Conservation (phyloP, 2,329 filamentous ascomycete species). For the Phialocephala subalpina region DNA sequence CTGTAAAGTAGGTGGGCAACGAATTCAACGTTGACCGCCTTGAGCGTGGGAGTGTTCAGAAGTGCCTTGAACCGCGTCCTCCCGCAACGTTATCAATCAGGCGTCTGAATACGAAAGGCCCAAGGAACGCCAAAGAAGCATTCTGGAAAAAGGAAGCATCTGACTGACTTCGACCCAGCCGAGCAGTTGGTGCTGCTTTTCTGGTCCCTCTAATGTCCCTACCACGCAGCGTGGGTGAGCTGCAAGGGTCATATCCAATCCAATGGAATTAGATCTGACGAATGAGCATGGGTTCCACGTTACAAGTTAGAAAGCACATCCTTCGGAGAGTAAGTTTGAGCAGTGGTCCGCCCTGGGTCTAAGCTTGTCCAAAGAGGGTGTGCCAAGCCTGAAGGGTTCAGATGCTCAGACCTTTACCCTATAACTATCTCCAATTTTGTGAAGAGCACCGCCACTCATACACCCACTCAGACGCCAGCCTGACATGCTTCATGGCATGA, state of each 20-base stretch:
- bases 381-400: conserved; percentile 8
- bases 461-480: background rate
- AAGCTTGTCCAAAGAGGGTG: conserved; percentile 10
- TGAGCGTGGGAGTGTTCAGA: background rate
- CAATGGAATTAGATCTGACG: background rate
- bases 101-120: conserved; percentile 3
- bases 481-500: conserved; percentile 8
- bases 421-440: background rate
- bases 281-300: conserved; percentile 3
- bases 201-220: too few species aligned
- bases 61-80: background rate
- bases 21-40: background rate
- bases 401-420: conserved; percentile 3
- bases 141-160: conserved; percentile 2
- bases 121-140: conserved; percentile 5
- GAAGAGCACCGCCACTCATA: background rate
- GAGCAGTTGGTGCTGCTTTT: too few species aligned
- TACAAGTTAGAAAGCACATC: conserved; percentile 9
- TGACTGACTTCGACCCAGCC: background rate
- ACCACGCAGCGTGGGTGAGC: background rate
- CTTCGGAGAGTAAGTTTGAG: conserved; percentile 14
- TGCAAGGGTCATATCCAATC: background rate
- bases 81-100: conserved; percentile 11
- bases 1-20: background rate
- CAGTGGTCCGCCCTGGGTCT: conserved; percentile 4